Conservation (phyloP, 1,284 basidiomycete genomes). For the Ustilago curta region DNA sequence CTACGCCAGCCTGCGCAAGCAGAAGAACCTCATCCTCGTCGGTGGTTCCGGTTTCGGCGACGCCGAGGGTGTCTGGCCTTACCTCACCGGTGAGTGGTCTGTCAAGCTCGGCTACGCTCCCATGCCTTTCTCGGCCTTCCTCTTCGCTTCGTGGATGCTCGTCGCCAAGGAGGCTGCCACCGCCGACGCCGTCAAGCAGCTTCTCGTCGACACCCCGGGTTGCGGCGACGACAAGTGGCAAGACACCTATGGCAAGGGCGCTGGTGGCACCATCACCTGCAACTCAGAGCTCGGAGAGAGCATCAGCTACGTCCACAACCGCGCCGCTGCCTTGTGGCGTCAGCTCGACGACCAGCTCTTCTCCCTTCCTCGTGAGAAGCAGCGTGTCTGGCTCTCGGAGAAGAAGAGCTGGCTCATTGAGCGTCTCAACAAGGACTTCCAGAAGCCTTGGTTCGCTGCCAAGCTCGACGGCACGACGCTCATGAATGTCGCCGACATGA, state of each 20-base stretch:
- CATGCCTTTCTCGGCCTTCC: slow-evolving; percentile 98
- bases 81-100: slow-evolving; percentile 96
- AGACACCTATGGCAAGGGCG: slow-evolving; percentile 86
- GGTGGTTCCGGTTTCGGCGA: slow-evolving; percentile 97
- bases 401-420: slow-evolving; percentile 89
- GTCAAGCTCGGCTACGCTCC: slow-evolving; percentile 84
- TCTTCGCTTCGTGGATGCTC: slow-evolving; percentile 96
- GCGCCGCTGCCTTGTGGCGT: slow-evolving; percentile 96
- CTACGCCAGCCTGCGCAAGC: slow-evolving; percentile 88
- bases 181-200: slow-evolving; percentile 90
- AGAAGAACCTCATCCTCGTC: slow-evolving; percentile 88
- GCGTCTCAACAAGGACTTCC: slow-evolving; percentile 93
- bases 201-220: slow-evolving; percentile 93
- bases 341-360: slow-evolving; percentile 94
- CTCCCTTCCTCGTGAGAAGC: slow-evolving; percentile 93
- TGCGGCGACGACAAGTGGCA: slow-evolving; percentile 93
- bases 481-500: slow-evolving; percentile 93
- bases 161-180: slow-evolving; percentile 98
- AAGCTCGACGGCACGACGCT: slow-evolving; percentile 74
- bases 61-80: slow-evolving; percentile 95
- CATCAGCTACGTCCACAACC: slow-evolving; percentile 91
- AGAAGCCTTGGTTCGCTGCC: slow-evolving; percentile 74
- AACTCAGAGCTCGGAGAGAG: slow-evolving; percentile 97
- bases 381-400: slow-evolving; percentile 85
- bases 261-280: slow-evolving; percentile 95